Evolutionary conservation across 768 basidiomycete genomes (phyloP).

Genomic region (Austroboletus eburneus): DNA sequence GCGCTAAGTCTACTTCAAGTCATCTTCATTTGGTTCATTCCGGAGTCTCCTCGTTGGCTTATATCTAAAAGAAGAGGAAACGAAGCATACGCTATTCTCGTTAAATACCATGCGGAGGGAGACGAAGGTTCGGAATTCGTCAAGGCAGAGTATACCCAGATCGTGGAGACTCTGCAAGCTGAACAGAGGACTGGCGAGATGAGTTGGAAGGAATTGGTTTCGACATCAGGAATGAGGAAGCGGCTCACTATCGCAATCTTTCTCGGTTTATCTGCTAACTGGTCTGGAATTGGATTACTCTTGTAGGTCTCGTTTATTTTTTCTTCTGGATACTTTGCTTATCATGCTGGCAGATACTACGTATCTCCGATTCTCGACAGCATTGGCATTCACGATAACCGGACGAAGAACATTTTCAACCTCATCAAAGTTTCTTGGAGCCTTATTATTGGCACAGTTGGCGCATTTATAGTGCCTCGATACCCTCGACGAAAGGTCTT

Average conservation of each 20-base stretch:
- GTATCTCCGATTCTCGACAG: slow-evolving; percentile 14
- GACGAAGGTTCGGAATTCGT: slow-evolving; percentile 47
- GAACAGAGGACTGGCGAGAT: slow-evolving; percentile 3
- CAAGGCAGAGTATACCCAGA: too few relatives aligned
- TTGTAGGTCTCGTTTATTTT: not conserved
- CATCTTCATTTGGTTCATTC: too few relatives aligned
- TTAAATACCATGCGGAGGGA: slow-evolving; percentile 60
- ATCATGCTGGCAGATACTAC: slow-evolving; percentile 4
- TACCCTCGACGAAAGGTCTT: slow-evolving; percentile 12
- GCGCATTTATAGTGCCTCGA: too few relatives aligned
- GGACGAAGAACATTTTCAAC: too few relatives aligned
- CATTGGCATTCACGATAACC: slow-evolving; percentile 16
- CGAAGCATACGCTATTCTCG: slow-evolving; percentile 46
- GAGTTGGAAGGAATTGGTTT: slow-evolving; percentile 1
- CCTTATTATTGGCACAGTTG: too few relatives aligned
- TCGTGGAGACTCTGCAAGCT: slow-evolving; percentile 45
- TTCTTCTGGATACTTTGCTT: not conserved
- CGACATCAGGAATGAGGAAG: slow-evolving; percentile 8
- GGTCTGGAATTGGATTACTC: slow-evolving; percentile 11
- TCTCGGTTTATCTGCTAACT: too few relatives aligned
- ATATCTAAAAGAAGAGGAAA: slow-evolving; percentile 50
- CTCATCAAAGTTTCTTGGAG: too few relatives aligned
- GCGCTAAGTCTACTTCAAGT: slow-evolving; percentile 41
- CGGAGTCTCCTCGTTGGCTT: slow-evolving; percentile 62
- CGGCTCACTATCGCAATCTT: slow-evolving; percentile 8